Evolutionary conservation across 768 basidiomycete genomes (phyloP).

Genomic region (Phylloporus arenicola): DNA sequence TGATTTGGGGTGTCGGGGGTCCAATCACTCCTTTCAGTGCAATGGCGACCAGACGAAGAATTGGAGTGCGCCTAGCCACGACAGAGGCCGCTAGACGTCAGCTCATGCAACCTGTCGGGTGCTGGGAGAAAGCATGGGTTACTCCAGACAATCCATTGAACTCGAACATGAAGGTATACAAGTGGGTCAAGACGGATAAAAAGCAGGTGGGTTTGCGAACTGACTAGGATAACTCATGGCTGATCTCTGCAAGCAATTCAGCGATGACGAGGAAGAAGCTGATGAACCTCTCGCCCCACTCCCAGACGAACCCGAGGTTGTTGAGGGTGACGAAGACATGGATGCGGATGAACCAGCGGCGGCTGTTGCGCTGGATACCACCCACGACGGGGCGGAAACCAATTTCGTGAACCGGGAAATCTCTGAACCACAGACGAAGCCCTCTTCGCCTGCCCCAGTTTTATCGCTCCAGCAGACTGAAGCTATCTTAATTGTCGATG

Average conservation of each 20-base stretch:
- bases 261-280: slow-evolving; percentile 74
- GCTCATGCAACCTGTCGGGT: slow-evolving; percentile 85
- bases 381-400: slow-evolving; percentile 36
- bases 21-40: slow-evolving; percentile 2
- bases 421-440: slow-evolving; percentile 52
- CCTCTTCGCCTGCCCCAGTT: slow-evolving; percentile 61
- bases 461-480: slow-evolving; percentile 47
- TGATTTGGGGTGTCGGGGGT: slow-evolving; percentile 17
- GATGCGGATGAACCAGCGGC: slow-evolving; percentile 56
- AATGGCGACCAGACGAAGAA: slow-evolving; percentile 72
- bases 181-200: slow-evolving; percentile 80
- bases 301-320: slow-evolving; percentile 70
- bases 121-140: slow-evolving; percentile 79
- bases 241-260: slow-evolving; percentile 61
- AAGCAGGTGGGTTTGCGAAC: slow-evolving; percentile 49
- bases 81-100: slow-evolving; percentile 78
- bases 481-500: slow-evolving; percentile 36
- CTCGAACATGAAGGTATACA: slow-evolving; percentile 60
- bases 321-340: slow-evolving; percentile 71
- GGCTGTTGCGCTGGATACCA: slow-evolving; percentile 38
- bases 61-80: slow-evolving; percentile 70
- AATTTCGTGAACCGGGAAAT: slow-evolving; percentile 32
- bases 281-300: slow-evolving; percentile 80
- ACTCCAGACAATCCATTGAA: slow-evolving; percentile 51
- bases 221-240: not conserved